These are phyloP conservation scores for Geotrichum ghanense DNA, from an alignment of 805 yeast genomes.

Conservation along the genomic window DNA sequence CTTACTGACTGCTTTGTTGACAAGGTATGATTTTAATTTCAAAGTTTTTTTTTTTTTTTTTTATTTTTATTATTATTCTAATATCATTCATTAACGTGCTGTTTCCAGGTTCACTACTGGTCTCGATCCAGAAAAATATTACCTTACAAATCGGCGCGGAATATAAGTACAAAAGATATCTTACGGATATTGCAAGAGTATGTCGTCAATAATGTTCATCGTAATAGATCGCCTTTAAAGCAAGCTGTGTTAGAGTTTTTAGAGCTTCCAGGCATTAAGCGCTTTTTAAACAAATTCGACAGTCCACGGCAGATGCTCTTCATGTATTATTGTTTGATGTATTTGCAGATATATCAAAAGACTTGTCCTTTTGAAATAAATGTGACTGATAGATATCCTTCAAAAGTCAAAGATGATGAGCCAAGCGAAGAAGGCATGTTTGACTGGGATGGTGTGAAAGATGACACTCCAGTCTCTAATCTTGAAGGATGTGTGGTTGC, in stretches of 20 bases:
- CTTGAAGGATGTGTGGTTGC: slow-evolving; percentile 33
- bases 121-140: slow-evolving; percentile 20
- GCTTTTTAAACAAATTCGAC: slow-evolving; percentile 20
- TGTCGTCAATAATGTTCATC: slow-evolving; percentile 6
- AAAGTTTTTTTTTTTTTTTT: no score
- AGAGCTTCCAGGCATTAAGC: slow-evolving; percentile 16
- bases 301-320: slow-evolving; percentile 23
- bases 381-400: slow-evolving; percentile 32
- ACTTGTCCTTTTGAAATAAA: slow-evolving; percentile 33
- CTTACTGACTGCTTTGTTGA: slow-evolving; percentile 21
- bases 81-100: no score
- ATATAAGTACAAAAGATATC: slow-evolving; percentile 11
- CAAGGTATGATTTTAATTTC: slow-evolving; percentile 2
- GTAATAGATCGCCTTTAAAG: slow-evolving; percentile 4
- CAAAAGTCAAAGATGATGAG: slow-evolving; percentile 13
- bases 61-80: no score
- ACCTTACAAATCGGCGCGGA: slow-evolving; percentile 16
- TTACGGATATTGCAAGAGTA: slow-evolving; percentile 10
- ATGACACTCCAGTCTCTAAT: neutral
- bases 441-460: neutral
- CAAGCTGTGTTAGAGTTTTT: slow-evolving; percentile 21
- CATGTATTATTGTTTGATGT: slow-evolving; percentile 27
- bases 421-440: neutral
- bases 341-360: slow-evolving; percentile 26
- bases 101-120: slow-evolving; percentile 17